phyloP scores from a whole-genome alignment of 805 yeast genomes.

The Scheffersomyces stipitis region DNA sequence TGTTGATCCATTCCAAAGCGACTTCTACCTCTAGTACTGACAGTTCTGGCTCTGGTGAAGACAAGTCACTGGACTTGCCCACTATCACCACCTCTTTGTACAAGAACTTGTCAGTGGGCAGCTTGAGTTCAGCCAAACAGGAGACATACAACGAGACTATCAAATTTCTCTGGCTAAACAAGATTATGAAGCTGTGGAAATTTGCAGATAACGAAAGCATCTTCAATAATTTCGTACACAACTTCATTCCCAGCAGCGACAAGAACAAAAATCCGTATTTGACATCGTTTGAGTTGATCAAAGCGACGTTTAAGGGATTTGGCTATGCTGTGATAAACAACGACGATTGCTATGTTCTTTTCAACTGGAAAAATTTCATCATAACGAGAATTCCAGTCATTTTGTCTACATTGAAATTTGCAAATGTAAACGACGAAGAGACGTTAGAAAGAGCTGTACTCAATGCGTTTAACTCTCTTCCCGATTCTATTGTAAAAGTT shows the following conservation, averaged over 20 bases:
- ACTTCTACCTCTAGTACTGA: not conserved
- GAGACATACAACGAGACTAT: not conserved
- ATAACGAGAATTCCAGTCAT: slow-evolving; percentile 27
- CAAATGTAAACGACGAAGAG: slow-evolving; percentile 8
- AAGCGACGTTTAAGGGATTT: slow-evolving; percentile 20
- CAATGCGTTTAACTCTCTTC: slow-evolving; percentile 12
- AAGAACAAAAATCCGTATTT: slow-evolving; percentile 9
- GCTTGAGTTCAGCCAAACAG: not conserved
- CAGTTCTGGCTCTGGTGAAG: not conserved
- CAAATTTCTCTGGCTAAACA: slow-evolving; percentile 27
- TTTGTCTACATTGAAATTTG: slow-evolving; percentile 16
- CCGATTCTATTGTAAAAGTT: not conserved
- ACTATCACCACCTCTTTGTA: not conserved
- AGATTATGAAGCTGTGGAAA: slow-evolving; percentile 23
- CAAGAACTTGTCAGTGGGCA: not conserved
- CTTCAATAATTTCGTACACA: slow-evolving; percentile 8
- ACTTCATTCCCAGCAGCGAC: slow-evolving; percentile 7
- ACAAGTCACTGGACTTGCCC: not conserved
- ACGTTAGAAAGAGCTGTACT: slow-evolving; percentile 16
- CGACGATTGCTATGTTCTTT: slow-evolving; percentile 23
- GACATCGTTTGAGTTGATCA: slow-evolving; percentile 18
- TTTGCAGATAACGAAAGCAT: slow-evolving; percentile 14
- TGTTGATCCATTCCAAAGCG: slow-evolving; percentile 1
- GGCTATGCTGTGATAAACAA: slow-evolving; percentile 15
- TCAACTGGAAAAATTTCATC: slow-evolving; percentile 38